Evolutionary conservation across 306 rosid species (phyloP).

Genomic region (Cucurbita ficifolia): DNA sequence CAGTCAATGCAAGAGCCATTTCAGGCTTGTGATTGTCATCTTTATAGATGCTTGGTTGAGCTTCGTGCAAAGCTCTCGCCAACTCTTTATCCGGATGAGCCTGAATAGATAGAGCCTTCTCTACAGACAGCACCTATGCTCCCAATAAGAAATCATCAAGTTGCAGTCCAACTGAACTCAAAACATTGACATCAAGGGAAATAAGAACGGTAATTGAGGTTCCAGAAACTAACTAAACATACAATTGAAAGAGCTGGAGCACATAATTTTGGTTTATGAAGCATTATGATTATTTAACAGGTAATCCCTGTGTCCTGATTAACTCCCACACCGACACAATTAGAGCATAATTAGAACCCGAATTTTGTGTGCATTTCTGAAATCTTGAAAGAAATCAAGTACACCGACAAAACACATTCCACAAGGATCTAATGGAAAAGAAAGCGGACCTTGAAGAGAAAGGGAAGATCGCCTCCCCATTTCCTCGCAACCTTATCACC

Average conservation of each 20-base stretch:
- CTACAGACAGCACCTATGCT: constrained; percentile 22
- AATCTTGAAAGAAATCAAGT: background rate
- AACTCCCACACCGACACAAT: background rate
- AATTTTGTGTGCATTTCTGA: background rate
- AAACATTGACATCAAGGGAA: background rate
- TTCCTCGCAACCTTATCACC: constrained; percentile 20
- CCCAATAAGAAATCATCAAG: constrained; percentile 3
- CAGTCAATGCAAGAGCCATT: constrained; percentile 29
- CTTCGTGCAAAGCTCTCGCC: constrained; percentile 22
- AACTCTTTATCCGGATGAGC: constrained; percentile 28
- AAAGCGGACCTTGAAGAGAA: constrained; percentile 20
- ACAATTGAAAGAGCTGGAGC: background rate
- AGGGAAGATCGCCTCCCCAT: constrained; percentile 30
- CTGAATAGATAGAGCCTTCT: constrained; percentile 27
- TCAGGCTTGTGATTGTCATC: constrained; percentile 35
- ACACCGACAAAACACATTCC: background rate
- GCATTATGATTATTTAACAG: background rate
- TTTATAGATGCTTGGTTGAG: constrained; percentile 16
- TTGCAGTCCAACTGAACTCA: constrained; percentile 6
- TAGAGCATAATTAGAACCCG: background rate
- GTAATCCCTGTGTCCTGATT: background rate
- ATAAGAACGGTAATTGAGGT: background rate
- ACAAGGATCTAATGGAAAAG: background rate
- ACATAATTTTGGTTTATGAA: background rate
- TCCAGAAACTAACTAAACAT: background rate